Base-by-base conservation (phyloP, 768 basidiomycete species). In the Galerina marginata region DNA sequence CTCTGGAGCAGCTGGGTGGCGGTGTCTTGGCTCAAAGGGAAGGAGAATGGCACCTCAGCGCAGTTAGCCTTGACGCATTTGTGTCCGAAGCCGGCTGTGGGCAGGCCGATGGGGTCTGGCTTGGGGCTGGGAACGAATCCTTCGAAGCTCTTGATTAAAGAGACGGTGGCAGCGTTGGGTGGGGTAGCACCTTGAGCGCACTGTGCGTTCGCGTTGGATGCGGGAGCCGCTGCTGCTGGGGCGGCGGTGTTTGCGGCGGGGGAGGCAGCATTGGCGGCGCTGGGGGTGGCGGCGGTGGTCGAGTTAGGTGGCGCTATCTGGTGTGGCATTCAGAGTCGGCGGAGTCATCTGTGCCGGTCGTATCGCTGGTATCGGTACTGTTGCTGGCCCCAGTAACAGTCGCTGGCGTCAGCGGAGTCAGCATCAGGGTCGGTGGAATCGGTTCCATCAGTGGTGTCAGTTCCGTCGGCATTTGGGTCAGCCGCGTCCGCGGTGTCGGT, bases 81-180 rank as follows among this genome's bases (percentile, higher is more conserved):
- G 58, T 77, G 75, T 9, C 75, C 74, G 61, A 71, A 77, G 16
- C 76, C 76, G 47, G 75, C 76, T 33, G 74, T 77, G 9, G 74
- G 74, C 39, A 77, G 67, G 23, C 73, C 74, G 23, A 75, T 71
- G 42, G 75, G 75, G 61, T 77, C 75, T 10, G 75, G 75, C 16
- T 67, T 66, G 20, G 75, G 75, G 16, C 62, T 61, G 16, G 72
- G 26, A 15, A 77, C 75, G 59, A 77, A 77, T n/a, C 75, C 74
- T 68, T 76, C 75, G 49, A 66, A 75, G 12, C 58, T 14, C 47
- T 76, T 75, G 62, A 76, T 74, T 33, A 72, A 56, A 26, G 60
- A 60, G 56, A 75, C 45, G 2, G 74, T 75, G 14, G 72, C 72
- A 44, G 58, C 58, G 62, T 75, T 76, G 45, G 74, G 71, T 9